Evolutionary conservation across 768 basidiomycete genomes (phyloP), one percentile per base, ranked within the genome.

Genomic region (Boletus vinaceobasis): DNA sequence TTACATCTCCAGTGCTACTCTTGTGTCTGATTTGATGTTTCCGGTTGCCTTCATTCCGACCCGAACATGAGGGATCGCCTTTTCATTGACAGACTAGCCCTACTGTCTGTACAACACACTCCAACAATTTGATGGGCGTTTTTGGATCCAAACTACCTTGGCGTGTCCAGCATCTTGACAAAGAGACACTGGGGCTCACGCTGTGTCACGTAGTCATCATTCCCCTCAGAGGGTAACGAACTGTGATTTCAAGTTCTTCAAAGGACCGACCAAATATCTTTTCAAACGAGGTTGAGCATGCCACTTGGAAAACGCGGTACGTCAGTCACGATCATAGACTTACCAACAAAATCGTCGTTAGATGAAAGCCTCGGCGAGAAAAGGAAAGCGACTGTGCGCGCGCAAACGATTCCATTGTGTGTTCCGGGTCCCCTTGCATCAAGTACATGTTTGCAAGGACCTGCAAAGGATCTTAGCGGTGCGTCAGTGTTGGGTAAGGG

Each of bases 171-270:
- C 21, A 7, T 17, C 17, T n/a, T 5, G 17, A 43, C 17, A 11
- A 33, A 13, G 4, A 32, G 14, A 33, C 19, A 23, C 17, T 9
- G 5, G 7, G 2, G 2, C 19, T 9, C 7, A 13, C 29, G 17
- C 6, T 7, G 6, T 11, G 14, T 35, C 9, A 47, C 15, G 1
- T 6, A 26, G 10, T 5, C 17, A n/a, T 0, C 5, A 4, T 7
- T 26, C 17, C 51, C 48, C 37, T 31, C 29, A 56, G 21, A 27
- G 52, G 55, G 3, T 36, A 36, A 11, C 40, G 46, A 38, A 57
- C 46, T 2, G 29, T 32, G 26, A 57, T 43, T 5, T 55, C 56
- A 15, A 55, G 40, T 19, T 57, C 56, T 38, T 57, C 56, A 39
- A 57, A 57, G 6, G 33, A 48, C 13, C 42, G 4, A 3, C 56